A percentile compares a stretch with the other conserved stretches of the same genome.
These are phyloP conservation scores for Trametes coccinea DNA, from an alignment of 768 basidiomycete species.

Conservation along the genomic window DNA sequence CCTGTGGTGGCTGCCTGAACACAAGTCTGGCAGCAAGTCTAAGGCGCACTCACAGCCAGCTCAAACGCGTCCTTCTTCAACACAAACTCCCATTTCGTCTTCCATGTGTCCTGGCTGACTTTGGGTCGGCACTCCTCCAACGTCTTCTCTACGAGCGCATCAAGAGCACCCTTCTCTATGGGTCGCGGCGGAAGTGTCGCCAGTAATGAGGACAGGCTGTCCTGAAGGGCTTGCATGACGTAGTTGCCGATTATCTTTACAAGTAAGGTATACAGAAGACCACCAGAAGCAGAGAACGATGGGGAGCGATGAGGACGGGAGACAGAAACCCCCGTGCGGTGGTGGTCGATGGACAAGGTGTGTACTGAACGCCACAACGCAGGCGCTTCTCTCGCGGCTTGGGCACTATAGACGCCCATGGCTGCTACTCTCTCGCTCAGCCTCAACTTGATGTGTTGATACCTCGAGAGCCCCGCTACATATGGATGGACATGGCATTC, in stretches of 20 bases:
- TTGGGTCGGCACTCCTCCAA: constrained; percentile 44
- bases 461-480: too few species aligned
- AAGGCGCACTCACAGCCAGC: constrained; percentile 57
- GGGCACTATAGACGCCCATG: background rate
- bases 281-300: background rate
- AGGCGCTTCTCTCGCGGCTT: background rate
- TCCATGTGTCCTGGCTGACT: constrained; percentile 55
- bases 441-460: too few species aligned
- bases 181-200: constrained; percentile 52
- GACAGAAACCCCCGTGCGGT: background rate
- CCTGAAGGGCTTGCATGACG: constrained; percentile 52
- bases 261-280: background rate
- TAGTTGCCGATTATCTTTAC: background rate
- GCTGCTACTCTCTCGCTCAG: too few species aligned
- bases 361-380: background rate
- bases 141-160: constrained; percentile 49
- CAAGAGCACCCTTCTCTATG: constrained; percentile 47
- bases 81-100: constrained; percentile 74
- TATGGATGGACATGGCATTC: too few species aligned
- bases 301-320: background rate
- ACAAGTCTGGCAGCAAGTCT: background rate
- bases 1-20: constrained; percentile 38
- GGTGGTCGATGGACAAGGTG: background rate
- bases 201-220: constrained; percentile 52
- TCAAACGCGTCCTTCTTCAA: constrained; percentile 70